Evolutionary conservation across 116 monocot genomes (phyloP), one percentile per base, ranked within the genome.

Genomic region (Iris pallida): DNA sequence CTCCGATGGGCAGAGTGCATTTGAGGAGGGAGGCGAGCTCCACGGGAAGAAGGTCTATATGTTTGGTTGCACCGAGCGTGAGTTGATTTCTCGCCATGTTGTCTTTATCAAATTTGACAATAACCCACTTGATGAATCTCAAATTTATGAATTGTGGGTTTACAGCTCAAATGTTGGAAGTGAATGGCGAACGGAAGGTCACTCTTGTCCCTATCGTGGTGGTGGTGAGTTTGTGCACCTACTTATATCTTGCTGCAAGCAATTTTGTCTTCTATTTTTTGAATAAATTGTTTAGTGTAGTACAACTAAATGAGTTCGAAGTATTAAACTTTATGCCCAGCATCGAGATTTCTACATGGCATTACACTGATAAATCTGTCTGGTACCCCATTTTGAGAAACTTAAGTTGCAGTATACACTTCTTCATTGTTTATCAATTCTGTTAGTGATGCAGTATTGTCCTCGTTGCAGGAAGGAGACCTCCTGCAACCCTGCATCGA

Each of bases 51-150:
- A 66, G 51, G 85, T 90, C 3, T 98, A 90, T 68, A 57, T 98
- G 55, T 98, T 92, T 83, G 93, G 97, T 43, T 82, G 83, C 54
- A 98, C 97, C 17, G 97, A 98, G 56, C 85, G 97, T 98, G 80
- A 81, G 88, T 86, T 55, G 4, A 20, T 16, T 54, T 53, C 7
- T 51, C 4, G 49, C 13, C 49, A 51, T 9, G 49, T 51, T 51
- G 49, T 13, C 13, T 51, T 51, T 7, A 51, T 51, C 7, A 0
- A 13, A 51, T 51, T 51, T 51, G 49, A 13, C 30, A 30, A n/a
- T n/a, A n/a, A 48, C 18, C 5, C 8, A 10, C 8, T n/a, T 30
- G 30, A 19, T 58, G 40, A 20, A 20, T 30, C 4, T 61, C 41
- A 59, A 40, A 6, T 41, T 13, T 57, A 6, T 43, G 14, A 10